Base-by-base conservation (phyloP, 306 rosid genomes). In the Malus fusca region DNA sequence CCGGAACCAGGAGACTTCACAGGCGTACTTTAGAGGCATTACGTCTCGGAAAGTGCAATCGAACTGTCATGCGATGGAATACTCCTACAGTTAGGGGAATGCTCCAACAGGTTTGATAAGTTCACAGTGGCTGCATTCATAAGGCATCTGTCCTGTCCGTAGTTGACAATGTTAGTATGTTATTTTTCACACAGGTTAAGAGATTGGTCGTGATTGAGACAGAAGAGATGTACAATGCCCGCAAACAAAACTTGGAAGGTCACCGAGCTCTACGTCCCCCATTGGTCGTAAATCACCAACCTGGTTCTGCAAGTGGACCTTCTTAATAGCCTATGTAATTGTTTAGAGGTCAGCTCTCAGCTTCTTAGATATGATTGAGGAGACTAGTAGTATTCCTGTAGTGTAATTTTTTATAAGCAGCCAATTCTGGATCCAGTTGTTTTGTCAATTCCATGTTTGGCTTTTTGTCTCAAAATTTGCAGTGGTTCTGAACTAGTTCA, bases 11-110 rank as follows among this genome's bases (percentile, higher is more conserved):
- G 88, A 88, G 83, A 79, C 92, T 86, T 53, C 97, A 93, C 71
- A 83, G 97, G 79, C 94, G 91, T 73, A 90, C 97, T 67, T 84
- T 91, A 82, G 98, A 91, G 88, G 98, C 98, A 22, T 84, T 93
- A 53, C 91, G 87, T 12, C 88, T 93, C 21, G 40, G 92, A 71
- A 93, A 93, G 77, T 89, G 94, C 84, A 93, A 90, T 85, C 88
- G 96, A 79, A 93, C 98, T 81, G 96, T 91, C 69, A 93, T 91
- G 97, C 90, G 94, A 71, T 90, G 92, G 94, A 93, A 91, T 83
- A 91, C 96, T 1, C 97, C 98, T 62, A 90, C 97, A 12, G 91
- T 90, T 55, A 78, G 98, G 84, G 98, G 98, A 84, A 91, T 91
- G 97, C 73, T 91, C 65, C 98, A 90, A 73, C 98, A 93, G 97